Evolutionary conservation across 768 basidiomycete genomes (phyloP).

Genomic region (Amanita jacksonii): DNA sequence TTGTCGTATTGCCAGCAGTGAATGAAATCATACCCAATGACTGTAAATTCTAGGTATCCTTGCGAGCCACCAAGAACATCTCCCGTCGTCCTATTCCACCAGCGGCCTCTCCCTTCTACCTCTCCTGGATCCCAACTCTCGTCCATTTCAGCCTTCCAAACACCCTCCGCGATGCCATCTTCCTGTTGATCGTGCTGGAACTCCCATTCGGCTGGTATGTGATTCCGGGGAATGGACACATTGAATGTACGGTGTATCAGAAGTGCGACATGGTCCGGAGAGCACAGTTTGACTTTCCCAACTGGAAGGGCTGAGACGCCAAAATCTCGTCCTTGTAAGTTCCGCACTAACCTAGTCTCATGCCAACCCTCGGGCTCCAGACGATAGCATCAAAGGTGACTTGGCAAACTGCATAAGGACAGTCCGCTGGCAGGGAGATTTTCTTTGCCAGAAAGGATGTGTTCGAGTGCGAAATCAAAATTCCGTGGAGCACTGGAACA

Average conservation of each 20-base stretch:
- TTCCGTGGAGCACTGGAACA: conserved; percentile 77
- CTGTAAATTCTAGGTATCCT: conserved; percentile 71
- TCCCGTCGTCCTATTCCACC: conserved; percentile 69
- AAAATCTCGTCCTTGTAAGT: conserved; percentile 4
- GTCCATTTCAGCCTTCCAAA: conserved; percentile 20
- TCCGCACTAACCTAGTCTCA: conserved; percentile 56
- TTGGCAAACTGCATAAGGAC: conserved; percentile 71
- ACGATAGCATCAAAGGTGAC: conserved; percentile 77
- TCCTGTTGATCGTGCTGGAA: conserved; percentile 83
- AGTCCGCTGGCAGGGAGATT: conserved; percentile 69
- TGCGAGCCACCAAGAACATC: conserved; percentile 58
- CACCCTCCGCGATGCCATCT: no score
- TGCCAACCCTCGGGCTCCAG: conserved; percentile 81
- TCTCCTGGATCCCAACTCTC: conserved; percentile 18
- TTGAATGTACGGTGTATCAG: conserved; percentile 91
- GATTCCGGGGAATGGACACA: conserved; percentile 86
- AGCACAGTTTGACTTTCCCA: conserved; percentile 82
- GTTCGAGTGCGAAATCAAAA: conserved; percentile 81
- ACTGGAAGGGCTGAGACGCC: conserved; percentile 29
- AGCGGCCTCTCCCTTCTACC: conserved; percentile 52
- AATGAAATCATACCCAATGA: conserved; percentile 61
- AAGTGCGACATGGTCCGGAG: conserved; percentile 86
- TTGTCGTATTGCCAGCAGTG: not conserved
- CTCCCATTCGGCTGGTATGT: conserved; percentile 74
- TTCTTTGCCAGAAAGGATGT: conserved; percentile 53